These are phyloP conservation scores for Aureobasidium musti DNA, from an alignment of 2,329 filamentous ascomycete genomes.

Conservation along the genomic window DNA sequence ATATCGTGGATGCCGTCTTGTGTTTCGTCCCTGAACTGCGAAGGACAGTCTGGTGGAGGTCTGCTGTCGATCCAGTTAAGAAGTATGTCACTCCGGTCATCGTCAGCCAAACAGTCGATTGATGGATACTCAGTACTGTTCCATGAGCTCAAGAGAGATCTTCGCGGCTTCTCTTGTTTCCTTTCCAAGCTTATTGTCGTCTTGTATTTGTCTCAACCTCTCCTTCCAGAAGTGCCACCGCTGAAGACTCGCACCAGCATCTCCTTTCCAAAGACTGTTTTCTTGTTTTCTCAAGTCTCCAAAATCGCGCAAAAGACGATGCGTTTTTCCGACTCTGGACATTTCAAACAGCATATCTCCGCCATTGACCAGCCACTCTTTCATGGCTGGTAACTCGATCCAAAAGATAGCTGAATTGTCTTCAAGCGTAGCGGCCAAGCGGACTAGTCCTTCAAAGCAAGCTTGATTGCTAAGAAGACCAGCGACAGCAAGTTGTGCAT, in stretches of 20 bases:
- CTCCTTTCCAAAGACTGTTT: background rate
- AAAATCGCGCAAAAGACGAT: background rate
- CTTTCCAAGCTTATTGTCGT: background rate
- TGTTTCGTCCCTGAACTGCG: too few relatives aligned
- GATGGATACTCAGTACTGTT: background rate
- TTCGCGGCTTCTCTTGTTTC: background rate
- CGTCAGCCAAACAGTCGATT: too few relatives aligned
- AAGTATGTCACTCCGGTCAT: too few relatives aligned
- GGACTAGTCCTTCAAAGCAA: background rate
- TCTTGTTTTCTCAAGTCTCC: background rate
- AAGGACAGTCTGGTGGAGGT: too few relatives aligned
- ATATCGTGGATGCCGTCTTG: too few relatives aligned
- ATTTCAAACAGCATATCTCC: background rate
- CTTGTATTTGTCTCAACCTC: background rate
- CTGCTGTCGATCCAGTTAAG: too few relatives aligned
- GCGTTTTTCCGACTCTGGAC: background rate
- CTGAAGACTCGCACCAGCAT: background rate
- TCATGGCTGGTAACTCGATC: background rate
- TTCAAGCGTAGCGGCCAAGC: background rate
- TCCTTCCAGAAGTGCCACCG: background rate
- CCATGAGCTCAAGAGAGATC: background rate
- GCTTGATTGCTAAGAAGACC: background rate
- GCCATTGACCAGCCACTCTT: background rate
- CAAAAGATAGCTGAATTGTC: background rate
- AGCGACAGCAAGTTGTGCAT: background rate